Base-by-base conservation (phyloP, 2,329 filamentous ascomycete genomes). In the Aspergillus sp. region DNA sequence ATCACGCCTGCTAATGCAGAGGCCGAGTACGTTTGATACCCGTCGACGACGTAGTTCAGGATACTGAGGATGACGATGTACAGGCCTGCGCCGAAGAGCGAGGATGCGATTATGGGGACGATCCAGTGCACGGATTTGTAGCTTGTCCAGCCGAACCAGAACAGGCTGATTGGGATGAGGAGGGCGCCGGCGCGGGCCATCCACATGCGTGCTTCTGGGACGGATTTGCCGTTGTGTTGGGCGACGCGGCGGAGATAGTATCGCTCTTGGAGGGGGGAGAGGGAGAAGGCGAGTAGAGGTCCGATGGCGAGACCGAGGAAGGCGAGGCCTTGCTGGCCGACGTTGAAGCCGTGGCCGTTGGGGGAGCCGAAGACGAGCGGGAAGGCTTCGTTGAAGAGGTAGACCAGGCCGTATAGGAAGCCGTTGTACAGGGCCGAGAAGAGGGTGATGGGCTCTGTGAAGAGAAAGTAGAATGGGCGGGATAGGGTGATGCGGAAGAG, bases 321-420 rank as follows among this genome's bases (percentile, higher is more conserved):
- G 27, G 44, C 23, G 35, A 87, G 90, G 3, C 68, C 66, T 33
- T 66, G 77, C 56, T 79, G 70, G 58, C 84, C 84, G 11, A 84
- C 39, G 51, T 53, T 46, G 5, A 76, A 73, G 59, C 84, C 85
- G 0, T 81, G 82, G 62, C 87, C 82, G 17, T 87, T 78, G 64
- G 85, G 84, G 63, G 81, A 83, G 69, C 86, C 87, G 64, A 87
- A 85, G 3, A 91, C 87, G 8, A 90, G 77, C 0, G 77, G 75
- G 63, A 90, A 90, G 0, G 85, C 87, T 69, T 90, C 87, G 53
- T 91, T 84, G 70, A 89, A 90, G 79, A 89, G 88, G 76, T 90
- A 91, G 70, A 90, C 90, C 9, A 91, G 81, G 4, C 51, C 51
- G 51, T 53, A 89, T 21, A 84, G 84, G 76, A 90, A 91, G n/a